Base-by-base conservation (phyloP, 2,329 filamentous ascomycete genomes). In the Ascochyta clinopodiicola region DNA sequence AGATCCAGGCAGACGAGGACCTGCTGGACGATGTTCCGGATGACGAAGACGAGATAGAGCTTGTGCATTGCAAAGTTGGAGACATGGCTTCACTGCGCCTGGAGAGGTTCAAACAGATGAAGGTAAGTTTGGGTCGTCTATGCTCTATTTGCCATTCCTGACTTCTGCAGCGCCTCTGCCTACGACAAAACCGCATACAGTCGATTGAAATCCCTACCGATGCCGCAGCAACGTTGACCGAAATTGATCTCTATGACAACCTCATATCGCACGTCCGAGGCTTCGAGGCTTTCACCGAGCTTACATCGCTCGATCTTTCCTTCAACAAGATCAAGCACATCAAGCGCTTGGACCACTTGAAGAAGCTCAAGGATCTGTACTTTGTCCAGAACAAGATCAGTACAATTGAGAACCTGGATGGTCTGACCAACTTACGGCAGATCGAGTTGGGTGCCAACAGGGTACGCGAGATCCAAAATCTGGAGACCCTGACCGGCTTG, bases 251-350 rank as follows among this genome's bases (percentile, higher is more conserved):
- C 56, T 99, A 99, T 80, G 95, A 99, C 78, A 99, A 99, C 76
- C 83, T 96, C 17, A 92, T 99, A 67, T 86, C 87, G 10, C 92
- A 96, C 75, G 86, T 97, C 76, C 88, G 88, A 63, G 91, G 91
- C 27, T 83, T 99, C 40, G 92, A 97, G 49, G 81, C 86, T 40
- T 85, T 97, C 53, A 86, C 83, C 12, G 83, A 90, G 58, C 84
- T 99, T 49, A 91, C 85, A 6, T 89, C 81, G 52, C 85, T 99
- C 50, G 95, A 99, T 74, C 82, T 99, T 46, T 96, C 91, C 75
- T 99, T 97, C 85, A 99, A 99, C 82, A 98, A 98, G 81, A 94
- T 99, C 80, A 97, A 96, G 76, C 93, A 97, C 77, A 96, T 99
- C 80, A 96, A 96, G 77, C 87, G 94, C 68, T 80, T 98, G 62